A percentile compares a stretch with the other conserved stretches of the same genome.
These are phyloP conservation scores for Stenogyne calaminthoides DNA, from an alignment of 305 asterid species.

Conservation along the genomic window DNA sequence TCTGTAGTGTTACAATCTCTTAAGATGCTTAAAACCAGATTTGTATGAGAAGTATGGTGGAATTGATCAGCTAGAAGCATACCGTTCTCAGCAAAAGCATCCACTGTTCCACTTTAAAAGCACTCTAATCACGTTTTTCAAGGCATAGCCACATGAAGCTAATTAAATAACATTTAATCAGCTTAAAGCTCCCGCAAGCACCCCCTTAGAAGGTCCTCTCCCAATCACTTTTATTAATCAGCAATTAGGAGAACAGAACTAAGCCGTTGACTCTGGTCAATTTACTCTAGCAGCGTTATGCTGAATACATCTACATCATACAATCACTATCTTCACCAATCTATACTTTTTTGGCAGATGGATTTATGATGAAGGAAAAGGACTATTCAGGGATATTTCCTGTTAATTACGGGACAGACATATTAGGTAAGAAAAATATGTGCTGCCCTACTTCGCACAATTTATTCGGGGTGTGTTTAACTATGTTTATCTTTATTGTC, in stretches of 20 bases:
- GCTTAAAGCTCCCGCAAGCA: too few relatives aligned
- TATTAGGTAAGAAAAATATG: conserved; percentile 34
- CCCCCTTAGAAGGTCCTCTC: background rate
- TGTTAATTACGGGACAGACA: conserved; percentile 43
- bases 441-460: conserved; percentile 14
- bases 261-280: too few relatives aligned
- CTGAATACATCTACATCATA: background rate
- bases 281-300: background rate
- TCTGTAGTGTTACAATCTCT: background rate
- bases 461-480: background rate
- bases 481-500: too few relatives aligned
- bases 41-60: too few relatives aligned
- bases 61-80: too few relatives aligned
- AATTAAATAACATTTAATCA: too few relatives aligned
- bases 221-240: background rate
- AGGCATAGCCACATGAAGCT: too few relatives aligned
- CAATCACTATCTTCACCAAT: too few relatives aligned
- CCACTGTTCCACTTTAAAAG: too few relatives aligned
- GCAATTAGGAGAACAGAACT: background rate
- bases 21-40: background rate
- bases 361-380: conserved; percentile 93
- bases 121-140: too few relatives aligned
- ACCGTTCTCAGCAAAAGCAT: too few relatives aligned
- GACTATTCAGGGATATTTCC: conserved; percentile 82
- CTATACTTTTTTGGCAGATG: conserved; percentile 61